phyloP scores from a whole-genome alignment of 2,329 filamentous ascomycete genomes.

The Cadophora gregata region DNA sequence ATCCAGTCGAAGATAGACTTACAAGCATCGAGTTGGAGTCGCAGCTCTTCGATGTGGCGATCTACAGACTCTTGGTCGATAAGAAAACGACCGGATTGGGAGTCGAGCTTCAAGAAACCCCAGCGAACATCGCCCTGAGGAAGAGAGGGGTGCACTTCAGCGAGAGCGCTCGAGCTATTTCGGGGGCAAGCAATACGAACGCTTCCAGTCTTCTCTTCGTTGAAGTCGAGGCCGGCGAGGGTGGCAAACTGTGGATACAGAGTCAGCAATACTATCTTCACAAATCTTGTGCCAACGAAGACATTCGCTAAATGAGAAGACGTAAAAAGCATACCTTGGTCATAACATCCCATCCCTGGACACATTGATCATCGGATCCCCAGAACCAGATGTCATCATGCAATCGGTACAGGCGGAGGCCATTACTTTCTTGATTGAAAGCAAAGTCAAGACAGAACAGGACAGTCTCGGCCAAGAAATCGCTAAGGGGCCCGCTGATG shows the following conservation, averaged over 20 bases:
- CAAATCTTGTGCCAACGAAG: not conserved
- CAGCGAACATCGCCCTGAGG: constrained; percentile 60
- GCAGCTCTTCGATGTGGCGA: constrained; percentile 59
- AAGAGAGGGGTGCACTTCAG: constrained; percentile 43
- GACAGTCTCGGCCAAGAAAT: constrained; percentile 63
- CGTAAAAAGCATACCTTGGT: constrained; percentile 32
- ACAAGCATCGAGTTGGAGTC: constrained; percentile 58
- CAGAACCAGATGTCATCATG: constrained; percentile 74
- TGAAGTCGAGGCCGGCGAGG: constrained; percentile 62
- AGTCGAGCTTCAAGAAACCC: constrained; percentile 62
- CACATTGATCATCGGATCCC: constrained; percentile 58
- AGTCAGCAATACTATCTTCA: not conserved
- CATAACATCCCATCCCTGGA: constrained; percentile 63
- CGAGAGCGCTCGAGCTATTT: constrained; percentile 21
- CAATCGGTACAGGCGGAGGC: constrained; percentile 62
- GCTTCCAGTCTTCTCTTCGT: constrained; percentile 61
- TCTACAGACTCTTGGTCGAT: constrained; percentile 61
- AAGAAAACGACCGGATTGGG: constrained; percentile 53
- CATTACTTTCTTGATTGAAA: constrained; percentile 62
- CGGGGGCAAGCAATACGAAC: constrained; percentile 47
- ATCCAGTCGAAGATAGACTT: constrained; percentile 62
- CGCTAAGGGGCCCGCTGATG: constrained; percentile 62
- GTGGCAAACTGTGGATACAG: constrained; percentile 51
- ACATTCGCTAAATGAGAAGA: not conserved
- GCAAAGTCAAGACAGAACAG: constrained; percentile 70